A percentile compares a stretch with the other conserved stretches of the same genome.
phyloP scores from a whole-genome alignment of 2,329 filamentous ascomycete species.

The Cercospora brassicicola region DNA sequence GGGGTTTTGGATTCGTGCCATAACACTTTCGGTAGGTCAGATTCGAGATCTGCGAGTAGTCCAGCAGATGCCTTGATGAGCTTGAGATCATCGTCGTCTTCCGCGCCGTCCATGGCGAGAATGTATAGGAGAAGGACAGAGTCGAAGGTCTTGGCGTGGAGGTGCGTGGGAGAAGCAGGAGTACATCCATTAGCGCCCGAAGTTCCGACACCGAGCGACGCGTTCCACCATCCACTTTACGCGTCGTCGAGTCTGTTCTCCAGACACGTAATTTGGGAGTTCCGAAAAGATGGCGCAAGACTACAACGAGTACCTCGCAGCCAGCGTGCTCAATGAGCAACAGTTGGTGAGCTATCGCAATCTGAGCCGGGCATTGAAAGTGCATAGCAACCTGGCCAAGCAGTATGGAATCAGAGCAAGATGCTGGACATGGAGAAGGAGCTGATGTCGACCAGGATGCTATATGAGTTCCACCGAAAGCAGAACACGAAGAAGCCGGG shows the following conservation, averaged over 20 bases:
- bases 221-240: conserved; percentile 10
- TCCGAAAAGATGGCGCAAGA: conserved; percentile 47
- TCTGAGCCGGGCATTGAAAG: conserved; percentile 76
- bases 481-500: conserved; percentile 74
- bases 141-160: not conserved
- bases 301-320: conserved; percentile 71
- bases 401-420: conserved; percentile 58
- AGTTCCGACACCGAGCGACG: conserved; percentile 1
- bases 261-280: not conserved
- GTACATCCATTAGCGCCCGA: not conserved
- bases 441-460: conserved; percentile 61
- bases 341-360: conserved; percentile 83
- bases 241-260: conserved; percentile 5
- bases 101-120: conserved; percentile 19
- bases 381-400: conserved; percentile 86
- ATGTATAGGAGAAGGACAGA: not conserved
- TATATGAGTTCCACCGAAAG: conserved; percentile 77
- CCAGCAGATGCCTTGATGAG: conserved; percentile 46
- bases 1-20: conserved; percentile 38
- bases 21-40: conserved; percentile 48
- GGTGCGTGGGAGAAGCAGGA: not conserved
- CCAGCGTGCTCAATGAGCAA: conserved; percentile 73
- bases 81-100: conserved; percentile 48
- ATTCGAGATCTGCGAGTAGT: conserved; percentile 38
- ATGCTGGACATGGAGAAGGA: not conserved